A percentile compares a stretch with the other conserved stretches of the same genome.
Conservation (phyloP, 768 basidiomycete species). For the Calocera viscosa region DNA sequence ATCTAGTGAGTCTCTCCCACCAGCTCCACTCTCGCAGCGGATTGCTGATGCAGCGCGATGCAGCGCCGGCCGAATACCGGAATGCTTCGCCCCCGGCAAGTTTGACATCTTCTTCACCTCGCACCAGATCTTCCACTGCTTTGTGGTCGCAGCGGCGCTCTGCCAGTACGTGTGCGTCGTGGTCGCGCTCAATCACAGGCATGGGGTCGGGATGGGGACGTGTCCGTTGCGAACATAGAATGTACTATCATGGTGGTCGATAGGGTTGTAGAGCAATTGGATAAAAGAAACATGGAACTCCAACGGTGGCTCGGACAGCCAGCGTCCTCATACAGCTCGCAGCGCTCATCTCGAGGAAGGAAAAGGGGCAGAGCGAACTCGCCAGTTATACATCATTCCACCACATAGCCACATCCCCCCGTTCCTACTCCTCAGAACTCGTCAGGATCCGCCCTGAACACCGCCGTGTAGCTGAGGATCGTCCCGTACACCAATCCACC, state of each 20-base stretch:
- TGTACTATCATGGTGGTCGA: too few relatives aligned
- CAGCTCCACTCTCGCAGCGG: slow-evolving; percentile 8
- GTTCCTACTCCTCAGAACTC: slow-evolving; percentile 47
- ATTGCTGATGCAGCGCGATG: slow-evolving; percentile 14
- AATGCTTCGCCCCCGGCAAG: slow-evolving; percentile 55
- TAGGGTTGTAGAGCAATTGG: too few relatives aligned
- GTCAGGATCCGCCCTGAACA: slow-evolving; percentile 68
- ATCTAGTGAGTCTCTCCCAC: slow-evolving; percentile 51
- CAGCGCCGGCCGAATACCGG: slow-evolving; percentile 76
- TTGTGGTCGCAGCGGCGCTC: slow-evolving; percentile 60
- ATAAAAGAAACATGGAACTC: too few relatives aligned
- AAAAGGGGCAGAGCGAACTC: too few relatives aligned
- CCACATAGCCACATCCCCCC: not conserved
- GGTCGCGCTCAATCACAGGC: slow-evolving; percentile 48
- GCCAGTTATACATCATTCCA: not conserved
- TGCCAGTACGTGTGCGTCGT: slow-evolving; percentile 50
- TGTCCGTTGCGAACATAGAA: not conserved
- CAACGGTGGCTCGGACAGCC: too few relatives aligned
- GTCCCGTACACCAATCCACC: slow-evolving; percentile 89
- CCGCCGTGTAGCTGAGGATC: slow-evolving; percentile 74
- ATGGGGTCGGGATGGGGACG: slow-evolving; percentile 21
- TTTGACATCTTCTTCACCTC: slow-evolving; percentile 72
- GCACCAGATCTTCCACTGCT: slow-evolving; percentile 83
- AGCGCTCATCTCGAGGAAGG: too few relatives aligned
- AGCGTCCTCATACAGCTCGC: too few relatives aligned